Conservation (phyloP, 192 early-diverging fungal species). For the Coemansia sp. region DNA sequence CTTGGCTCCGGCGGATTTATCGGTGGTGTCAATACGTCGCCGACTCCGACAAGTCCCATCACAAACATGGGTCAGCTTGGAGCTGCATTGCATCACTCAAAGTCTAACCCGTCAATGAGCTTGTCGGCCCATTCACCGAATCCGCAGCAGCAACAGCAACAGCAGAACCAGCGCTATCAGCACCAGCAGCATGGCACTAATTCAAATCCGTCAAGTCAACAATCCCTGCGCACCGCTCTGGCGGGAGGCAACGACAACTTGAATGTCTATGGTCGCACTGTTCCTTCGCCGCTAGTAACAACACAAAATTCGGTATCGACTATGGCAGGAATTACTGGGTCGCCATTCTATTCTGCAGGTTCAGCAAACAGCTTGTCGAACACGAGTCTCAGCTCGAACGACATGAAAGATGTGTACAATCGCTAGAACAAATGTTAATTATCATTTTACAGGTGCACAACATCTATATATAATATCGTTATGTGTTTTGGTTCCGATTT, state of each 20-base stretch:
- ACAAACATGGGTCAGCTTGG: conserved; percentile 41
- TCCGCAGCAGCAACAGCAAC: conserved; percentile 15
- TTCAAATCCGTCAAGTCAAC: conserved; percentile 27
- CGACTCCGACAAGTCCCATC: conserved; percentile 44
- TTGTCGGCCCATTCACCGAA: conserved; percentile 15
- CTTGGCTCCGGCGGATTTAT: conserved; percentile 41
- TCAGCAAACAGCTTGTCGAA: conserved; percentile 35
- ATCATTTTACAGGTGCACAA: background rate
- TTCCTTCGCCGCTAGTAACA: conserved; percentile 19
- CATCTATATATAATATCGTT: background rate
- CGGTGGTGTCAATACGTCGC: conserved; percentile 31
- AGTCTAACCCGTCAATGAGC: conserved; percentile 32
- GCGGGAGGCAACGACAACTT: conserved; percentile 33
- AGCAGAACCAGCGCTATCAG: conserved; percentile 14
- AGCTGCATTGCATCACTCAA: conserved; percentile 40
- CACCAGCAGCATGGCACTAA: conserved; percentile 9
- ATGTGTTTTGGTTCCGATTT: background rate
- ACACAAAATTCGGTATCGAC: conserved; percentile 15
- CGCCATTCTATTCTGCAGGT: conserved; percentile 40
- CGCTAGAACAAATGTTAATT: conserved; percentile 16
- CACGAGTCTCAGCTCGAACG: conserved; percentile 41
- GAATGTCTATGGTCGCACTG: conserved; percentile 21
- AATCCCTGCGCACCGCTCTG: conserved; percentile 33
- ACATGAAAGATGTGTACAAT: conserved; percentile 48
- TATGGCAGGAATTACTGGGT: conserved; percentile 19